Base-by-base conservation (phyloP, 345 rosid species). In the Heritiera littoralis region DNA sequence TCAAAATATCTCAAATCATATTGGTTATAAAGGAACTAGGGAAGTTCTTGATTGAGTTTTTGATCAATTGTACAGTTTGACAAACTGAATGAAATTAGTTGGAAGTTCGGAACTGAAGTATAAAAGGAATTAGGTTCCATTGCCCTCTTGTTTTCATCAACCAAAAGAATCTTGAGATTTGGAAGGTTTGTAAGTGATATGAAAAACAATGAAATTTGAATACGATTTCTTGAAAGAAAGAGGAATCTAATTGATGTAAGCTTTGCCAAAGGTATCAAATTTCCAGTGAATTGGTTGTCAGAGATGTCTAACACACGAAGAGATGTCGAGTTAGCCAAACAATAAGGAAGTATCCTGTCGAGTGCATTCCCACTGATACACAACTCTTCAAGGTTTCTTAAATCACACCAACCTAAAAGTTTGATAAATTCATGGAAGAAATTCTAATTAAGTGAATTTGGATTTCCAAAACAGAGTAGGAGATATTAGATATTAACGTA, bases 271-370 rank as follows among this genome's bases (percentile, higher is more conserved):
- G 79, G 63, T 54, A 49, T 35, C 1, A 74, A 49, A 11, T 78
- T 46, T 75, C 86, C 83, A 0, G 63, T 41, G 12, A 84, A 54
- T n/a, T 20, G 75, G 2, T 79, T 84, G 14, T 10, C 1, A 0
- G 84, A 81, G 9, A 84, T 64, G 45, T 79, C 60, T 3, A 84
- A 54, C 13, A 4, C 7, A 8, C 6, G 46, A 17, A 81, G 78
- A 10, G 72, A 48, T 58, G 84, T 48, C 32, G 81, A 58, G 12
- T 84, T 79, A 28, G 46, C n/a, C 1, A 79, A 38, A 66, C 79
- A 59, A 0, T 5, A 10, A 17, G 82, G 78, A 1, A 81, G n/a
- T 1, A 0, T 56, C 3, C 81, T 80, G 1, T 13, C 6, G 6
- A 81, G n/a, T 2, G 35, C 32, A 30, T 80, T 84, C 4, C 1